A percentile compares a stretch with the other conserved stretches of the same genome.
These are phyloP conservation scores for Talaromyces thailandensis DNA, from an alignment of 495 filamentous ascomycete species.

Conservation along the genomic window DNA sequence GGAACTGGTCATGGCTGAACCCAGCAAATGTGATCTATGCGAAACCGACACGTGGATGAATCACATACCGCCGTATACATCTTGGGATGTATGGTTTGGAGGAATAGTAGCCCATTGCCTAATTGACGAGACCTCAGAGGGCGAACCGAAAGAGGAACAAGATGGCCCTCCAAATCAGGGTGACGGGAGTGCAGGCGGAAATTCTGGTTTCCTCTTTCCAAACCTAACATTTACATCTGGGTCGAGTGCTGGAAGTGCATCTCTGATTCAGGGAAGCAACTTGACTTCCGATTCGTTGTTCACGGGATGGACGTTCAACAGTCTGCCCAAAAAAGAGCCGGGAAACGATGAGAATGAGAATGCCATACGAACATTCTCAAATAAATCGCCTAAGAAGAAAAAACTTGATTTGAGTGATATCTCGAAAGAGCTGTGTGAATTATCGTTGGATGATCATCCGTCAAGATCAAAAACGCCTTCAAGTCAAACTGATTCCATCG, in stretches of 20 bases:
- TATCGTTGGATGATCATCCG: neutral
- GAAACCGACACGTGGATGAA: neutral
- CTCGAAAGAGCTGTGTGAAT: neutral
- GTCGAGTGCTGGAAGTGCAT: neutral
- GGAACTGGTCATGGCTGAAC: neutral
- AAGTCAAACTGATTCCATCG: neutral
- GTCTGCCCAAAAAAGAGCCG: neutral
- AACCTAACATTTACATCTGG: neutral
- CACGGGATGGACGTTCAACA: neutral
- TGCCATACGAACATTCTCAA: neutral
- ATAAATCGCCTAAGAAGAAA: neutral
- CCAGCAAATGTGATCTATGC: neutral
- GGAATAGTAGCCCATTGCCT: neutral
- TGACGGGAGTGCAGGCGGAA: neutral
- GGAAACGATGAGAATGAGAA: neutral
- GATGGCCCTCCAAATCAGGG: neutral
- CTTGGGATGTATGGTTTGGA: neutral
- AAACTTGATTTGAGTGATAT: neutral
- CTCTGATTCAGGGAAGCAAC: neutral
- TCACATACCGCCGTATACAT: neutral
- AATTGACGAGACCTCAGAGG: neutral
- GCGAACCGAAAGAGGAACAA: neutral
- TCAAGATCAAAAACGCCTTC: neutral
- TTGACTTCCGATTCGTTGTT: neutral
- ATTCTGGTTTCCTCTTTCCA: neutral